Evolutionary conservation across 306 rosid genomes (phyloP), one percentile per base, ranked within the genome.

Genomic region (Elaeagnus macrophylla): DNA sequence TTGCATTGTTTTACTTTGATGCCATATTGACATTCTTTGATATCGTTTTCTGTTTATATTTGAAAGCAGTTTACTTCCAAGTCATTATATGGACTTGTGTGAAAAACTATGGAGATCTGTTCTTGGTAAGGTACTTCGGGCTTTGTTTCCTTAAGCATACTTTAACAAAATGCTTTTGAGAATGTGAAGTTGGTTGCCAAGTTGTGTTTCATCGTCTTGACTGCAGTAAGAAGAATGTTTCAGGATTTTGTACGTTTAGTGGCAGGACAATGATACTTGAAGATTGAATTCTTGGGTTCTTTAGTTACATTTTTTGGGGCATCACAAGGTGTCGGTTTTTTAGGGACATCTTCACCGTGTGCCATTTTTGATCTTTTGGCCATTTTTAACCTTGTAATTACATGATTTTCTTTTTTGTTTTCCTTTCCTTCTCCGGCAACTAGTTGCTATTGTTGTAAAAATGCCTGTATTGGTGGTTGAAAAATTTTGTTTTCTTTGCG

Each of bases 71-170:
- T 76, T 70, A n/a, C n/a, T n/a, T n/a, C n/a, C n/a, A n/a, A n/a
- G 65, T 55, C 57, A 64, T 66, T 75, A 64, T 42, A 66, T 67
- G 69, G 66, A 63, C 65, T 44, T 56, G 66, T 72, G 79, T n/a
- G 71, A 74, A 79, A 67, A 65, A 76, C n/a, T 66, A 62, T 55
- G 66, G 54, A 59, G 74, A 68, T n/a, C n/a, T n/a, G n/a, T n/a
- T 76, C 82, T 48, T 62, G 82, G 96, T 84, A 77, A 85, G 83
- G 89, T 61, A 44, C 45, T 69, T 79, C 66, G 66, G 75, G 67
- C 67, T 68, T 54, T 53, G 56, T 72, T 73, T 78, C 54, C 32
- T 59, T 58, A 39, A 70, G 86, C 77, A 74, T 73, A 66, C 65
- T 43, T 72, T 47, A 12, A 50, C 62, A 60, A 63, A 10, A 25